phyloP scores from a whole-genome alignment of 2,329 filamentous ascomycete genomes.

The Ophiosphaerella herpotricha region DNA sequence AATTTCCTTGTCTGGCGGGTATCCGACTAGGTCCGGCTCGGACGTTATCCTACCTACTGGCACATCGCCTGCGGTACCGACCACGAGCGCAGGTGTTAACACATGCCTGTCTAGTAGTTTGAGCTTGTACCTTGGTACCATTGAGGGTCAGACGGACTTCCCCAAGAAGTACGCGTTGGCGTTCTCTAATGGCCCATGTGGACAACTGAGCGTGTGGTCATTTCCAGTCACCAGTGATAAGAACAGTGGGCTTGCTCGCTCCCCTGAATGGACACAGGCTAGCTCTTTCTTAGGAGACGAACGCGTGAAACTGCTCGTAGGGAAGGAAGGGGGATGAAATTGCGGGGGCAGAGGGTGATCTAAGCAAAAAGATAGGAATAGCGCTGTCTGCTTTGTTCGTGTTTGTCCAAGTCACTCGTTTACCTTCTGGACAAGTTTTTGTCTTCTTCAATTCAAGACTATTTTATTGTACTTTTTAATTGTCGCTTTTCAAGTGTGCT shows the following conservation, averaged over 20 bases:
- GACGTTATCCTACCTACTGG: conserved; percentile 6
- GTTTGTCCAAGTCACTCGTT: conserved; percentile 26
- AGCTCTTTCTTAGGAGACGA: not conserved
- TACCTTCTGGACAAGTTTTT: conserved; percentile 14
- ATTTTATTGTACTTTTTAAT: not conserved
- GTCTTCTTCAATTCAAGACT: conserved; percentile 1
- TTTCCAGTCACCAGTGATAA: conserved; percentile 6
- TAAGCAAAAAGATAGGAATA: not conserved
- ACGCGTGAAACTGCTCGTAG: too few relatives aligned
- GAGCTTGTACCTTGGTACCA: conserved; percentile 23
- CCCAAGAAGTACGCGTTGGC: conserved; percentile 14
- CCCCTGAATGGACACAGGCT: conserved; percentile 2
- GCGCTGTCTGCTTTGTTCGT: not conserved
- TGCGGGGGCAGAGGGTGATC: not conserved
- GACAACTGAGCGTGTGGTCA: conserved; percentile 18
- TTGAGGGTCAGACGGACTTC: conserved; percentile 22
- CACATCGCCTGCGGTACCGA: conserved; percentile 5
- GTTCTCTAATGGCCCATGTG: conserved; percentile 32
- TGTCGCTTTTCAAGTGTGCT: too few relatives aligned
- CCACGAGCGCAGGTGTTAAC: not conserved
- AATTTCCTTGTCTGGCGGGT: not conserved
- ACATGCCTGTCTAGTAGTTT: conserved; percentile 15
- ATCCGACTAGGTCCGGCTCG: not conserved
- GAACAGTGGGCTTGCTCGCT: conserved; percentile 1
- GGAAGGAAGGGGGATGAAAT: not conserved